Evolutionary conservation across 139 green algal species (phyloP), one percentile per base, ranked within the genome.

Genomic region (Gonium pectorale): DNA sequence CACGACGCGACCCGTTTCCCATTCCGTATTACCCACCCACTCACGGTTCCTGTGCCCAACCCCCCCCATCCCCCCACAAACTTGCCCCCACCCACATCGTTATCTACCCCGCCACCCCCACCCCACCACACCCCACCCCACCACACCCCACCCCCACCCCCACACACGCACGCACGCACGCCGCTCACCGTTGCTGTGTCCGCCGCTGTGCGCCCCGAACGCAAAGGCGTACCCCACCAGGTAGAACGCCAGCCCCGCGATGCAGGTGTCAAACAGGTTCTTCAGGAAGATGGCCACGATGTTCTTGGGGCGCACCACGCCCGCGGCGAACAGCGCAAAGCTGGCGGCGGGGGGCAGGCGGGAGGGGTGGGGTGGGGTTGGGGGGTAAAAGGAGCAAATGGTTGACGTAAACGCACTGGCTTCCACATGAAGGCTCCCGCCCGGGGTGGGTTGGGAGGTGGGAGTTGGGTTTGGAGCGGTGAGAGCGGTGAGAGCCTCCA

Each of bases 161-260:
- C 24, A 63, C 7, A 22, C 40, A 66, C 43, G n/a, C 22, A n/a
- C 1, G 29, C n/a, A 17, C 2, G 43, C 68, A 41, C 11, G 41
- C 68, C n/a, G 33, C 86, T 40, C 70, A 91, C 87, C 84, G 43
- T 90, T 90, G 41, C 29, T 60, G 9, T 6, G 11, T 8, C 8
- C 67, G 44, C 78, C 72, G 40, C 35, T 40, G 22, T 86, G 70
- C 0, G 69, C 22, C 8, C 86, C 89, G n/a, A 90, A 87, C 8
- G 59, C 73, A 22, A 92, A 91, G 35, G 60, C 83, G 67, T 90
- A 92, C 35, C 89, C 89, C 11, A 92, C 26, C 22, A 81, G 38
- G 56, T 89, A 92, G 79, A 91, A 92, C 24, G 31, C 52, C 13
- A 92, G 74, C 17, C 80, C 81, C 5, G 89, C 71, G 24, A 92